Evolutionary conservation across 345 rosid genomes (phyloP), one percentile per base, ranked within the genome.

Genomic region (Sisymbrium irio): DNA sequence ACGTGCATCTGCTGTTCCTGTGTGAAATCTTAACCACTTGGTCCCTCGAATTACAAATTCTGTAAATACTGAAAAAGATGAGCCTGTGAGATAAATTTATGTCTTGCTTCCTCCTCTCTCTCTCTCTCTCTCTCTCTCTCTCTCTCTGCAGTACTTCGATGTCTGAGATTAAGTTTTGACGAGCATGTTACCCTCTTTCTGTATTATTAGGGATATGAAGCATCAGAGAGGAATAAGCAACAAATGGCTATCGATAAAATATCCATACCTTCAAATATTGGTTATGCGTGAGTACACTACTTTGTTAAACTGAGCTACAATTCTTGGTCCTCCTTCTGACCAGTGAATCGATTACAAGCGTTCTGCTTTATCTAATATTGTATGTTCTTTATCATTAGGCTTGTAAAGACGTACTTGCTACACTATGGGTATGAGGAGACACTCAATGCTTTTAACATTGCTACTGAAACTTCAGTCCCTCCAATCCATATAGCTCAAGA

Each of bases 371-470:
- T 63, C 67, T 50, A 22, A 54, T 53, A 0, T 6, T 54, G n/a
- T n/a, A n/a, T n/a, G n/a, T 55, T 33, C 67, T 74, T 75, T 74
- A 40, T 70, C 65, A 63, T 71, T 85, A 95, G 99, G 79, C 90
- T 95, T 74, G 90, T 95, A 39, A 89, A 91, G 74, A 85, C 96
- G 46, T 95, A 92, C 82, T 81, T 95, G 71, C 73, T 90, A 73
- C 99, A 95, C 81, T 90, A 90, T 74, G 99, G 98, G 45, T 95
- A 92, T 54, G 94, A 89, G 77, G 98, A 90, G 75, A 92, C 97
- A n/a, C 90, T 95, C 64, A 75, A 84, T 79, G 87, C 94, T 71
- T 95, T 95, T 81, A 89, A 90, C 78, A 72, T 86, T 85, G 96
- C 96, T 65, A 75, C 86, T 79, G 80, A 83, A 82, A 90, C 79